phyloP scores from a whole-genome alignment of 345 rosid genomes.

The Gossypium mustelinum region DNA sequence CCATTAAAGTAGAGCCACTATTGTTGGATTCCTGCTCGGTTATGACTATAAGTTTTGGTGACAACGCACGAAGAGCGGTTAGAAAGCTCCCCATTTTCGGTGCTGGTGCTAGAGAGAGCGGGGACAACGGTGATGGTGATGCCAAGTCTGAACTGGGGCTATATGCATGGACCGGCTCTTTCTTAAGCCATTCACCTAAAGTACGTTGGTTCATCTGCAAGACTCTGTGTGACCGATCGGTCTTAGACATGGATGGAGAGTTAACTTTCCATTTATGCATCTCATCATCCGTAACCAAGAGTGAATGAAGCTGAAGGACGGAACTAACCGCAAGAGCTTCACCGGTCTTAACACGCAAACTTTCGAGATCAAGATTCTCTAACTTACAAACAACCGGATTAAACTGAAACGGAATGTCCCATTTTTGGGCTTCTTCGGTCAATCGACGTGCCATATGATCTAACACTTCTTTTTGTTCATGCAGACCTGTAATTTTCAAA shows the following conservation, averaged over 20 bases:
- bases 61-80: conserved; percentile 44
- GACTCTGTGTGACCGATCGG: conserved; percentile 29
- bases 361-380: conserved; percentile 50
- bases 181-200: conserved; percentile 63
- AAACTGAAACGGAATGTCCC: conserved; percentile 70
- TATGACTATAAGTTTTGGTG: conserved; percentile 64
- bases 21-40: conserved; percentile 66
- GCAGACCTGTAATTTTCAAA: conserved; percentile 66
- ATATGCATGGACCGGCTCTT: conserved; percentile 32
- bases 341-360: conserved; percentile 61
- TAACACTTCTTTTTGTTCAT: conserved; percentile 57
- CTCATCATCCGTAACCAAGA: conserved; percentile 56
- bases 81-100: conserved; percentile 49
- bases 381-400: conserved; percentile 52
- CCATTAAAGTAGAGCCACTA: conserved; percentile 45
- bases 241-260: conserved; percentile 37
- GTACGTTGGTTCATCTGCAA: conserved; percentile 43
- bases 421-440: conserved; percentile 63
- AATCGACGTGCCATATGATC: conserved; percentile 58
- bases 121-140: conserved; percentile 25
- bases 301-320: conserved; percentile 59
- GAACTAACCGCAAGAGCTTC: conserved; percentile 74
- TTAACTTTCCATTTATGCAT: conserved; percentile 20
- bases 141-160: conserved; percentile 47
- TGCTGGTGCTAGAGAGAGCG: conserved; percentile 37